These are phyloP conservation scores for Aspergillus amoenus DNA, from an alignment of 2,329 filamentous ascomycete genomes.

Conservation along the genomic window DNA sequence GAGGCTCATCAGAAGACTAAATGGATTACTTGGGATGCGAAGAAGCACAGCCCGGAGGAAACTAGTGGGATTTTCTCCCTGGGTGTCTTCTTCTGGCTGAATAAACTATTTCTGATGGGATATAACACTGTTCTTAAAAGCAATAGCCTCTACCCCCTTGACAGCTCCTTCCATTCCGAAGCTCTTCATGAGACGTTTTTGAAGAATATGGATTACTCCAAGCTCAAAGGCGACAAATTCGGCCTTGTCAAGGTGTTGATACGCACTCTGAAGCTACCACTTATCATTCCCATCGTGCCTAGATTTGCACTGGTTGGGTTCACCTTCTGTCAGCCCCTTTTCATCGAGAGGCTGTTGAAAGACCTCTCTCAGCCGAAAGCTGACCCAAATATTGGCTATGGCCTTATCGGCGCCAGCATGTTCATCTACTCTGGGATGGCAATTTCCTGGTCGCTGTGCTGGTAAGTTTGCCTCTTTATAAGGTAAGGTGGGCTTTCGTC, in stretches of 20 bases:
- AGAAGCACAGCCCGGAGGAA: slow-evolving; percentile 24
- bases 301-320: slow-evolving; percentile 26
- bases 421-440: slow-evolving; percentile 17
- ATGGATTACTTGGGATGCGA: no score
- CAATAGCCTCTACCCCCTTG: not conserved
- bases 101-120: slow-evolving; percentile 30
- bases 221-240: slow-evolving; percentile 7
- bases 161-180: slow-evolving; percentile 6
- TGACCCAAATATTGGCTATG: slow-evolving; percentile 20
- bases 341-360: slow-evolving; percentile 23
- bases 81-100: slow-evolving; percentile 37
- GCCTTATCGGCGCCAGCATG: slow-evolving; percentile 24
- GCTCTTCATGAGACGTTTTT: slow-evolving; percentile 7
- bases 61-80: slow-evolving; percentile 34
- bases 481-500: not conserved
- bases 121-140: slow-evolving; percentile 26
- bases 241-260: slow-evolving; percentile 21
- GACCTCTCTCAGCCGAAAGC: slow-evolving; percentile 7
- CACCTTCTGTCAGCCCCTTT: slow-evolving; percentile 26
- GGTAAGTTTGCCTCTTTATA: not conserved
- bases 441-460: slow-evolving; percentile 15
- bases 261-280: slow-evolving; percentile 22
- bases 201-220: slow-evolving; percentile 9
- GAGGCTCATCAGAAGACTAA: no score
- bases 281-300: slow-evolving; percentile 25